Conservation (phyloP, 768 basidiomycete species). For the Galerina marginata region DNA sequence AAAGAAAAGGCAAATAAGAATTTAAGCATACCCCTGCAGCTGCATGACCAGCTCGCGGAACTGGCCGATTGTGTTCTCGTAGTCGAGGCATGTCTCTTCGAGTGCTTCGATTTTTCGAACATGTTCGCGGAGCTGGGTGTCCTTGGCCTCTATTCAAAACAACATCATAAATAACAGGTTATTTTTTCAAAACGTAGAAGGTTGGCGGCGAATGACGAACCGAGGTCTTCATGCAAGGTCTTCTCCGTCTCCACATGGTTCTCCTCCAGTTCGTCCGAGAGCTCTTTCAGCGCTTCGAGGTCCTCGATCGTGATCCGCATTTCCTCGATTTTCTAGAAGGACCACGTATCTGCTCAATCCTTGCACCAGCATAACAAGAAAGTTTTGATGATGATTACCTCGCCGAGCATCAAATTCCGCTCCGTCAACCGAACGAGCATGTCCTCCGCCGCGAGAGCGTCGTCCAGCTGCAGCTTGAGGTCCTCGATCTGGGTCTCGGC, state of each 20-base stretch:
- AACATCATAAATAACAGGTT: not conserved
- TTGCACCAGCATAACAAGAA: not conserved
- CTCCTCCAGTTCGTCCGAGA: constrained; percentile 97
- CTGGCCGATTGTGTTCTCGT: constrained; percentile 86
- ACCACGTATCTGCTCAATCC: not conserved
- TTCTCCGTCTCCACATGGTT: constrained; percentile 95
- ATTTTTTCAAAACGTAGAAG: not conserved
- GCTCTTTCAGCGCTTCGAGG: constrained; percentile 92
- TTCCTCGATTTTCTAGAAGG: constrained; percentile 89
- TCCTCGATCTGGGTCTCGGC: constrained; percentile 94
- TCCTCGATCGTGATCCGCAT: constrained; percentile 97
- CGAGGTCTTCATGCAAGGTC: constrained; percentile 86
- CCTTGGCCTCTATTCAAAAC: constrained; percentile 79
- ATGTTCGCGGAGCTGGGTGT: constrained; percentile 72
- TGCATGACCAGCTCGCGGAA: constrained; percentile 92
- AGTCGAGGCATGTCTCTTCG: constrained; percentile 83
- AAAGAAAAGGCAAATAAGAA: not conserved
- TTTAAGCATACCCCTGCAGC: constrained; percentile 69
- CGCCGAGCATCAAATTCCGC: constrained; percentile 88
- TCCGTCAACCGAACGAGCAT: constrained; percentile 96
- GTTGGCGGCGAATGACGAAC: constrained; percentile 46
- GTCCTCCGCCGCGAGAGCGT: constrained; percentile 94
- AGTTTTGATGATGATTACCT: constrained; percentile 51
- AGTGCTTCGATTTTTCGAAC: constrained; percentile 65
- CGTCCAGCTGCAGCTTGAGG: constrained; percentile 92